phyloP scores from a whole-genome alignment of 2,329 filamentous ascomycete species.

The Clonostachys byssicola region DNA sequence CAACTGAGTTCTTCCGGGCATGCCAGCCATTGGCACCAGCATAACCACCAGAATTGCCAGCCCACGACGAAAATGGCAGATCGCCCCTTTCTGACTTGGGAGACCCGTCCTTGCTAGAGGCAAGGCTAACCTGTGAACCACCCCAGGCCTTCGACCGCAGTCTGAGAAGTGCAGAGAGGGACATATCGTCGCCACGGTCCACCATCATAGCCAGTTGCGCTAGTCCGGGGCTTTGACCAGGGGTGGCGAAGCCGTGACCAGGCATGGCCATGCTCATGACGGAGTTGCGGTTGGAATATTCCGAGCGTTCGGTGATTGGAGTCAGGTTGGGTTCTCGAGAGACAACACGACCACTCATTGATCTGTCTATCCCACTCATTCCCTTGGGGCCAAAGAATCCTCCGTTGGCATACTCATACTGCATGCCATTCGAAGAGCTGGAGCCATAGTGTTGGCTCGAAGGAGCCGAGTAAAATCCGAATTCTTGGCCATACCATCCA shows the following conservation, averaged over 20 bases:
- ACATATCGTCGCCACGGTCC: slow-evolving; percentile 60
- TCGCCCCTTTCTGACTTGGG: slow-evolving; percentile 45
- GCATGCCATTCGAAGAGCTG: slow-evolving; percentile 16
- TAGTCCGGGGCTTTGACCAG: slow-evolving; percentile 66
- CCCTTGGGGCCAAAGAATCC: slow-evolving; percentile 84
- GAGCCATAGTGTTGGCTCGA: slow-evolving; percentile 27
- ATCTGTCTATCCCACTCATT: slow-evolving; percentile 49
- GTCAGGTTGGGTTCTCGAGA: slow-evolving; percentile 89
- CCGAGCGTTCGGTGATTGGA: slow-evolving; percentile 91
- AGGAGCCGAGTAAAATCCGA: slow-evolving; percentile 83
- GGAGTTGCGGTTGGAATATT: slow-evolving; percentile 93
- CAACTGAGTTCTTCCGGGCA: slow-evolving; percentile 44
- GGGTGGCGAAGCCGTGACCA: slow-evolving; percentile 33
- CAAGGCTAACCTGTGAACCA: slow-evolving; percentile 68
- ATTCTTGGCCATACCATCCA: slow-evolving; percentile 93
- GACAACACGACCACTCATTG: slow-evolving; percentile 67
- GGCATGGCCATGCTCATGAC: slow-evolving; percentile 65
- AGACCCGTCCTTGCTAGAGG: slow-evolving; percentile 47
- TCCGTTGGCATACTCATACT: slow-evolving; percentile 63
- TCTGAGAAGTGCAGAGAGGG: slow-evolving; percentile 66
- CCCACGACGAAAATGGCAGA: slow-evolving; percentile 36
- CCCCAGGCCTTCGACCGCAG: slow-evolving; percentile 76
- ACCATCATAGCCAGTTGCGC: slow-evolving; percentile 70
- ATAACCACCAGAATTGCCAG: slow-evolving; percentile 4
- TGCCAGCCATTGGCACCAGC: background rate